These are phyloP conservation scores for Xylaria arbuscula DNA, from an alignment of 2,329 filamentous ascomycete genomes.

Conservation along the genomic window DNA sequence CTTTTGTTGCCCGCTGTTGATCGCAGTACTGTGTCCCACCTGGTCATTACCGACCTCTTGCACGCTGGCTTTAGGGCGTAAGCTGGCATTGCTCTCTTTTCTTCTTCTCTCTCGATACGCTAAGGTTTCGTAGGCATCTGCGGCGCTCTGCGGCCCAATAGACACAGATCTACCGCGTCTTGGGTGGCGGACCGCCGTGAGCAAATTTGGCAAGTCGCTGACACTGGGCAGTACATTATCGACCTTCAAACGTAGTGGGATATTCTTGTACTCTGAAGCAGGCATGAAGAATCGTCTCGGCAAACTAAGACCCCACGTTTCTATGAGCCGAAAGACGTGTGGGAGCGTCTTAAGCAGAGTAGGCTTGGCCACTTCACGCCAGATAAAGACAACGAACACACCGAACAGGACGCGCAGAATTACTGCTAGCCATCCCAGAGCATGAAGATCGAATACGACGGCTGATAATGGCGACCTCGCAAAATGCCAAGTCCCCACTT, in stretches of 20 bases:
- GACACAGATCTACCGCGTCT: conserved; percentile 83
- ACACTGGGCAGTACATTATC: conserved; percentile 92
- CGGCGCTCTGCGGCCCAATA: conserved; percentile 92
- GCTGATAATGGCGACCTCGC: conserved; percentile 62
- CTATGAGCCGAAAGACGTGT: conserved; percentile 86
- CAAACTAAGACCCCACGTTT: conserved; percentile 80
- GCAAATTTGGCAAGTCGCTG: conserved; percentile 84
- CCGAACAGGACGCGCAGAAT: conserved; percentile 78
- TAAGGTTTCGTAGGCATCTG: conserved; percentile 94
- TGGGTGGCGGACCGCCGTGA: conserved; percentile 84
- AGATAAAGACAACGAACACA: conserved; percentile 85
- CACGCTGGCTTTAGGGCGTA: conserved; percentile 58
- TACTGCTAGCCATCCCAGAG: conserved; percentile 73
- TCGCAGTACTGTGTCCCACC: conserved; percentile 41
- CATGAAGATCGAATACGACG: conserved; percentile 71
- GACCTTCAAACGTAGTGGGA: conserved; percentile 74
- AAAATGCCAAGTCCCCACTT: conserved; percentile 87
- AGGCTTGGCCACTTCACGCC: conserved; percentile 92
- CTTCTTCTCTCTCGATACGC: conserved; percentile 81
- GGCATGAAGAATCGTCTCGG: conserved; percentile 92
- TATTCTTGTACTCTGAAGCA: conserved; percentile 88
- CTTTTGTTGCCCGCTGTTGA: conserved; percentile 43
- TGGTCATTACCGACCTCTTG: conserved; percentile 54
- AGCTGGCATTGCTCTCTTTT: conserved; percentile 63
- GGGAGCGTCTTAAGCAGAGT: conserved; percentile 80